These are phyloP conservation scores for Lumnitzera racemosa DNA, from an alignment of 345 rosid genomes.

Conservation along the genomic window DNA sequence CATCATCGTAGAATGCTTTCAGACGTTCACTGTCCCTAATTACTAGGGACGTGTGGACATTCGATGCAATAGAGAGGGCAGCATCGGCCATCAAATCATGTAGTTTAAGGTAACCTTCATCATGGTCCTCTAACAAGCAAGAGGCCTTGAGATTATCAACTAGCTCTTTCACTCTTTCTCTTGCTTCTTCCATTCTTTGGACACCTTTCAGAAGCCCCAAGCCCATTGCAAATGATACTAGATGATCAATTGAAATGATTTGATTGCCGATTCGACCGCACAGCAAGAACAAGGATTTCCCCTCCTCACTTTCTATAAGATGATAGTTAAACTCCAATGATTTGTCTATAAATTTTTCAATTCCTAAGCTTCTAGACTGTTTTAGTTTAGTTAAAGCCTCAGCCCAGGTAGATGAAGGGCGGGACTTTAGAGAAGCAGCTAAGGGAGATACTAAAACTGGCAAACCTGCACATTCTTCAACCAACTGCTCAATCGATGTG, in stretches of 20 bases:
- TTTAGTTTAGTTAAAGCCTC: conserved; percentile 1
- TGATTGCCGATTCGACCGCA: conserved; percentile 7
- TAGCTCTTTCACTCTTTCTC: conserved; percentile 7
- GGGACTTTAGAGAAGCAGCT: not conserved
- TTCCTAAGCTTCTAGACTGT: not conserved
- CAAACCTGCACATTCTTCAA: conserved; percentile 14
- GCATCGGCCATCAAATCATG: conserved; percentile 19
- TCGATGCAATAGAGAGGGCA: conserved; percentile 13
- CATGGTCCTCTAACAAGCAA: conserved; percentile 12
- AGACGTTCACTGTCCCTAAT: not conserved
- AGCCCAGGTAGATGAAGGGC: not conserved
- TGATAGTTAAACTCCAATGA: not conserved
- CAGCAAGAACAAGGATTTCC: conserved; percentile 1
- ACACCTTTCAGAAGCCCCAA: conserved; percentile 10
- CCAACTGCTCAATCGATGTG: not conserved
- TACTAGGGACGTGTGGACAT: not conserved
- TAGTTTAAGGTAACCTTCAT: not conserved
- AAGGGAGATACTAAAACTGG: conserved; percentile 14
- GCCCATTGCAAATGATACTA: conserved; percentile 20
- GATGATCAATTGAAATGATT: not conserved
- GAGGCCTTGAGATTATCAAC: conserved; percentile 18
- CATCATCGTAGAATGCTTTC: not conserved
- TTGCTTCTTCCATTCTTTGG: conserved; percentile 1
- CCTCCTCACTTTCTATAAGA: not conserved
- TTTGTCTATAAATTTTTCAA: not conserved